phyloP scores from a whole-genome alignment of 352 stramenopile genomes.

The Phytophthora podocarpi region DNA sequence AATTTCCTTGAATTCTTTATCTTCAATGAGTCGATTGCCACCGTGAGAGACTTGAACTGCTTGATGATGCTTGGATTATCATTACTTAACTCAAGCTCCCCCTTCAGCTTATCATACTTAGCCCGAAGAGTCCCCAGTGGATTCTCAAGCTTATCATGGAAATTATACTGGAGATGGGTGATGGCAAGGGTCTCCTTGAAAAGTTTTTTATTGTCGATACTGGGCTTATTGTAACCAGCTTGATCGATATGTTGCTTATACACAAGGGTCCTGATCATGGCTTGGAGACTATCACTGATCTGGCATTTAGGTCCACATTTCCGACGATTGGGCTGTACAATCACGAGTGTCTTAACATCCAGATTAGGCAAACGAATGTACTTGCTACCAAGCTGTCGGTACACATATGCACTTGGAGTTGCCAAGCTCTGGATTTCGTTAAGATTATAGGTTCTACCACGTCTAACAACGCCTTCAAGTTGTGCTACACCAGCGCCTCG shows the following conservation, averaged over 20 bases:
- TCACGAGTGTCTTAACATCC: neutral
- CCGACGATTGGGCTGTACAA: neutral
- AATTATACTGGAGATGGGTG: too few species aligned
- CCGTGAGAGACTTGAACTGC: too few species aligned
- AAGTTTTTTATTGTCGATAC: conserved; percentile 8
- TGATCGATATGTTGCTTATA: too few species aligned
- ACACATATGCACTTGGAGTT: neutral
- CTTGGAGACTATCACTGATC: neutral
- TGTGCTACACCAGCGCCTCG: neutral
- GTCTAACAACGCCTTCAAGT: neutral
- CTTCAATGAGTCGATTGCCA: neutral
- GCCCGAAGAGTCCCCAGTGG: too few species aligned
- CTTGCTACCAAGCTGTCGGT: too few species aligned
- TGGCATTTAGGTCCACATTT: neutral
- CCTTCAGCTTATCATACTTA: too few species aligned
- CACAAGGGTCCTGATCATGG: too few species aligned
- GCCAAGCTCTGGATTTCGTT: conserved; percentile 1
- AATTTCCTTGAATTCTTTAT: neutral
- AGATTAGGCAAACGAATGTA: too few species aligned
- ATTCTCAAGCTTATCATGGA: too few species aligned
- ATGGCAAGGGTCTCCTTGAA: conserved; percentile 15
- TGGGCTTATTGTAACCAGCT: too few species aligned
- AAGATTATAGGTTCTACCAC: neutral
- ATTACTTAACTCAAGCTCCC: too few species aligned
- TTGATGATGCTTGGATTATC: too few species aligned